Conservation (phyloP, 2,329 filamentous ascomycete genomes). For the Lachnellula arida region DNA sequence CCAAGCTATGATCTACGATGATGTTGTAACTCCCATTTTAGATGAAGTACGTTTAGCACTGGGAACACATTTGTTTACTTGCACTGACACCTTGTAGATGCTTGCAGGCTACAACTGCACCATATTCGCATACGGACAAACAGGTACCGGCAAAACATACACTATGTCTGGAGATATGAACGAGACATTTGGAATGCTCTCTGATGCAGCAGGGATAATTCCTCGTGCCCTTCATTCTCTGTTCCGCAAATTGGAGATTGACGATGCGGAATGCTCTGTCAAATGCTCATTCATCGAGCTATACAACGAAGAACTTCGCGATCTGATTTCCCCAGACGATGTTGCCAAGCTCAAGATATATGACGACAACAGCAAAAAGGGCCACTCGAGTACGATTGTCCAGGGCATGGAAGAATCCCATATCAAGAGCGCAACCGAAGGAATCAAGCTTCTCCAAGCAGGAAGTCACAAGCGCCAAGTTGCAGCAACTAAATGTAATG, state of each 20-base stretch:
- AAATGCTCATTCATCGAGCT: conserved; percentile 98
- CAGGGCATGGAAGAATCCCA: conserved; percentile 98
- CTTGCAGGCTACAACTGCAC: conserved; percentile 95
- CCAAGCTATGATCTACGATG: conserved; percentile 89
- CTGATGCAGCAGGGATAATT: conserved; percentile 91
- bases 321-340: conserved; percentile 80
- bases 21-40: conserved; percentile 87
- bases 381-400: conserved; percentile 79
- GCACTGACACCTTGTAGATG: conserved; percentile 54
- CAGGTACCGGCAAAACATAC: conserved; percentile 96
- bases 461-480: conserved; percentile 94
- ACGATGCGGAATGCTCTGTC: conserved; percentile 78
- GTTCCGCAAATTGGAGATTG: conserved; percentile 76
- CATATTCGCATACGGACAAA: conserved; percentile 97
- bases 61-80: not conserved
- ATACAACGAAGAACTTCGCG: conserved; percentile 95
- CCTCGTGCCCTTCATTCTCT: conserved; percentile 83
- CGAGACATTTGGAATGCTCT: conserved; percentile 76
- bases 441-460: conserved; percentile 81
- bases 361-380: conserved; percentile 82
- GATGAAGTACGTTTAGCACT: conserved; percentile 65
- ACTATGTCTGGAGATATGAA: conserved; percentile 99
- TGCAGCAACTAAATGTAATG: conserved; percentile 99
- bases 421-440: conserved; percentile 78
- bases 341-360: conserved; percentile 88